phyloP scores from a whole-genome alignment of 78 protist genomes.

The Guillardia theta region DNA sequence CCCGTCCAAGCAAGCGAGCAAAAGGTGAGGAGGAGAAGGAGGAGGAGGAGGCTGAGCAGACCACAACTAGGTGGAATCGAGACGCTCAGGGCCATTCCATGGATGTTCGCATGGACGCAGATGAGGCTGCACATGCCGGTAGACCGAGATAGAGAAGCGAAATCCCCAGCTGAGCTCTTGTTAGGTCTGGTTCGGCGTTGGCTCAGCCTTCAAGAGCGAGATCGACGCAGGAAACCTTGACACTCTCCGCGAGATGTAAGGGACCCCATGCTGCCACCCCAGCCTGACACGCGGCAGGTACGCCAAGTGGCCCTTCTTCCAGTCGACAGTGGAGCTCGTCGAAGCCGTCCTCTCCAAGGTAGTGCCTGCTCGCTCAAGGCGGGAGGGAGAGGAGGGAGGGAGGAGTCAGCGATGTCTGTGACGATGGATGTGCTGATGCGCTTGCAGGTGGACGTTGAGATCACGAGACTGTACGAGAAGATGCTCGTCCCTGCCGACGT shows the following conservation, averaged over 20 bases:
- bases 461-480: conserved; percentile 5
- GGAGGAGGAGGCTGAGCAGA: no score
- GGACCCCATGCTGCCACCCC: background rate
- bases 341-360: conserved; percentile 41
- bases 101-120: conserved; percentile 77
- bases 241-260: background rate
- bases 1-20: conserved; percentile 66
- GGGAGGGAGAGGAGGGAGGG: no score
- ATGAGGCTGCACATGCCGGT: conserved; percentile 61
- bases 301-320: conserved; percentile 73
- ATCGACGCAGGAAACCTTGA: background rate
- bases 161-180: no score
- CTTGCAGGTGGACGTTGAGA: conserved; percentile 15
- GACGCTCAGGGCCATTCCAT: conserved; percentile 79
- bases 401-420: no score
- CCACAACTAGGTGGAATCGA: conserved; percentile 48
- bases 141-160: no score
- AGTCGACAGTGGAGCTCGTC: conserved; percentile 62
- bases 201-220: conserved; percentile 47
- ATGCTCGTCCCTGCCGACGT: background rate
- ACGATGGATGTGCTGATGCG: no score
- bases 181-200: conserved; percentile 81
- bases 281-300: conserved; percentile 53
- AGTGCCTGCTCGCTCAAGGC: no score
- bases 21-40: no score